These are phyloP conservation scores for Agrostemma githago DNA, from an alignment of 148 eudicot species.

Conservation along the genomic window DNA sequence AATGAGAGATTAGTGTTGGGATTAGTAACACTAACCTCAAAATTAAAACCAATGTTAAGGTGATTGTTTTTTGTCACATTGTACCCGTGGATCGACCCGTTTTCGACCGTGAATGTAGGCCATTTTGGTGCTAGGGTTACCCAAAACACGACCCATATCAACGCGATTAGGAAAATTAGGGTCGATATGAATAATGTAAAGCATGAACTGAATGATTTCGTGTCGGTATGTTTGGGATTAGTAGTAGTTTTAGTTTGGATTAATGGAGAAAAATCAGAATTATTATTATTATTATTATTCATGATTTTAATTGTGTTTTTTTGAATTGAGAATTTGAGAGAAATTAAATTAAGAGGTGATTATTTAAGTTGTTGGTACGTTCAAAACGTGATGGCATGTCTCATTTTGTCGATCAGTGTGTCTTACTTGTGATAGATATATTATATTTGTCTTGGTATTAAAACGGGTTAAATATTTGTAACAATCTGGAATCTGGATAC, in stretches of 20 bases:
- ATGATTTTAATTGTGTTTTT: too few species aligned
- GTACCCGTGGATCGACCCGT: constrained; percentile 11
- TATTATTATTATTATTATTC: too few species aligned
- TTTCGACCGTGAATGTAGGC: constrained; percentile 6
- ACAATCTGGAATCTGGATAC: too few species aligned
- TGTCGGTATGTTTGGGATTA: not conserved
- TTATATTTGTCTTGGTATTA: too few species aligned
- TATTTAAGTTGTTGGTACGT: not conserved
- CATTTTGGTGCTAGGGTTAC: not conserved
- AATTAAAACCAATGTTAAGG: not conserved
- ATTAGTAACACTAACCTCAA: constrained; percentile 5
- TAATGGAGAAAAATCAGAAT: not conserved
- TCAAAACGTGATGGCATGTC: not conserved
- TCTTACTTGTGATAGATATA: too few species aligned
- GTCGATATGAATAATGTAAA: not conserved
- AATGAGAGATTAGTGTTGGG: constrained; percentile 10
- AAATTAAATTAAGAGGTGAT: not conserved
- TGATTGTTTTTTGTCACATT: not conserved
- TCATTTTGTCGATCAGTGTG: too few species aligned
- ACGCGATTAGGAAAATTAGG: not conserved
- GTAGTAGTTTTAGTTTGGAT: not conserved
- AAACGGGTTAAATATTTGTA: too few species aligned
- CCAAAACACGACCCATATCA: not conserved
- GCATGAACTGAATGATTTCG: not conserved
- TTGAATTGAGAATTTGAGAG: not conserved